Percentiles rank a stretch among this genome's conserved stretches.
These are phyloP conservation scores for Wickerhamomyces chaumierensis DNA, from an alignment of 805 yeast species.

Conservation along the genomic window DNA sequence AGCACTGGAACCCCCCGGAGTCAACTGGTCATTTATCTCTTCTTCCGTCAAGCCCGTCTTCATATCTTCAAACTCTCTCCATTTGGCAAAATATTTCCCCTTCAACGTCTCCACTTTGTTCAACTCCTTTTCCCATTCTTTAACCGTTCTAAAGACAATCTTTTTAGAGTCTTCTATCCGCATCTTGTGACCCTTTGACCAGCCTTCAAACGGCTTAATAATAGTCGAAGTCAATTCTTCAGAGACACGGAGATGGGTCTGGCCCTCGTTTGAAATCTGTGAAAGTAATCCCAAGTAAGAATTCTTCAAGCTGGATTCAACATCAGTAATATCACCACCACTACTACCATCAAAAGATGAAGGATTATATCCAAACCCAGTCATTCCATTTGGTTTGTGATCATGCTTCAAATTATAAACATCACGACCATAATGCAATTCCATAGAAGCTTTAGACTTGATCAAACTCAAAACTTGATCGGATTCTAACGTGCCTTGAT, in stretches of 20 bases:
- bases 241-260: conserved; percentile 49
- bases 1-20: conserved; percentile 12
- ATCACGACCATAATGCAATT: conserved; percentile 50
- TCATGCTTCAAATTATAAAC: conserved; percentile 29
- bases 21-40: conserved; percentile 19
- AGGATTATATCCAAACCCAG: conserved; percentile 34
- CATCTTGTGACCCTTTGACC: conserved; percentile 65
- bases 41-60: conserved; percentile 36
- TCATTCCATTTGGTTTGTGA: conserved; percentile 26
- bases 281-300: conserved; percentile 46
- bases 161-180: conserved; percentile 53
- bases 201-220: conserved; percentile 56
- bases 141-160: conserved; percentile 37
- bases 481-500: conserved; percentile 60
- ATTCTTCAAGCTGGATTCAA: conserved; percentile 38
- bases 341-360: too few species aligned
- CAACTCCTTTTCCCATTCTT: conserved; percentile 37
- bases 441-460: conserved; percentile 62
- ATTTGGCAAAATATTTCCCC: conserved; percentile 65
- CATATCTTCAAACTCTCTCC: conserved; percentile 62
- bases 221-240: conserved; percentile 49
- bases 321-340: too few species aligned
- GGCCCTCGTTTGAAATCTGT: conserved; percentile 49
- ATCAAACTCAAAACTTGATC: conserved; percentile 57
- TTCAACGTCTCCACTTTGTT: conserved; percentile 42